Evolutionary conservation across 495 filamentous ascomycete genomes (phyloP).

Genomic region (Podospora pseudoanserina): DNA sequence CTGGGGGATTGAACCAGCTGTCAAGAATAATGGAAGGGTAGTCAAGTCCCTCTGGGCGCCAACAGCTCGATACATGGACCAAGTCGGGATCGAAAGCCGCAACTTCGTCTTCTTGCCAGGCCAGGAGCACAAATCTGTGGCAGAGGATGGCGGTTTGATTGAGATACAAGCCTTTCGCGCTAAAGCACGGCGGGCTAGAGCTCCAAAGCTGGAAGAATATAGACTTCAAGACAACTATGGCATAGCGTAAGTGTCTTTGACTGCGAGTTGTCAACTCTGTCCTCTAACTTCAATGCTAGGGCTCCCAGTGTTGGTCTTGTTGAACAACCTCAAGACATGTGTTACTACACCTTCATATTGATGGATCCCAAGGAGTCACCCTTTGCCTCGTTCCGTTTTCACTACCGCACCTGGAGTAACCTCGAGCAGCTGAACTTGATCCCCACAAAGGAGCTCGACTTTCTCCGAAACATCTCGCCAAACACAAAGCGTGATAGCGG

Average conservation of each 20-base stretch:
- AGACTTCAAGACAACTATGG: slow-evolving; percentile 42
- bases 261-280: neutral
- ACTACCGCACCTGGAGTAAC: slow-evolving; percentile 46
- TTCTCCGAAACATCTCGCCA: slow-evolving; percentile 13
- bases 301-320: slow-evolving; percentile 44
- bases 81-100: slow-evolving; percentile 38
- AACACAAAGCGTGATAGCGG: slow-evolving; percentile 7
- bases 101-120: slow-evolving; percentile 43
- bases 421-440: slow-evolving; percentile 43
- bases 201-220: slow-evolving; percentile 36
- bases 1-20: slow-evolving; percentile 44
- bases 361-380: slow-evolving; percentile 46
- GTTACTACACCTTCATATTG: slow-evolving; percentile 46
- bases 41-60: slow-evolving; percentile 46
- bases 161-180: slow-evolving; percentile 50
- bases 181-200: slow-evolving; percentile 32
- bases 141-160: slow-evolving; percentile 51
- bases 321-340: slow-evolving; percentile 45
- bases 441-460: slow-evolving; percentile 21
- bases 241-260: slow-evolving; percentile 39
- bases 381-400: slow-evolving; percentile 45
- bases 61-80: slow-evolving; percentile 18
- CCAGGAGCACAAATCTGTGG: slow-evolving; percentile 32
- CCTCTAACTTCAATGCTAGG: slow-evolving; percentile 19
- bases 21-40: slow-evolving; percentile 33